phyloP scores from a whole-genome alignment of 257 asterid species.

The Rhazya stricta region DNA sequence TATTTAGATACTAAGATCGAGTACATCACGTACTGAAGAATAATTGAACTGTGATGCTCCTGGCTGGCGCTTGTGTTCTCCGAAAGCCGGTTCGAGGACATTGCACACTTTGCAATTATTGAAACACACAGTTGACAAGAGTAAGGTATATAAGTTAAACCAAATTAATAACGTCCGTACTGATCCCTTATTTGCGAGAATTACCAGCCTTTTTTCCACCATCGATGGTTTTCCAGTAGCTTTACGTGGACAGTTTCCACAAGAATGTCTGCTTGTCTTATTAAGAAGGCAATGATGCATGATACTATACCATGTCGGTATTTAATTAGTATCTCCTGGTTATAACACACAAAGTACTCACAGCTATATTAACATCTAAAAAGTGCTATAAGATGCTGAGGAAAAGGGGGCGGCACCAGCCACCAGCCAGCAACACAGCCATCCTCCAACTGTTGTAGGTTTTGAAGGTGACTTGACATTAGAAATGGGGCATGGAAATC shows the following conservation, averaged over 20 bases:
- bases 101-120: too few species aligned
- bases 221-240: neutral
- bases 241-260: neutral
- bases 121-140: neutral
- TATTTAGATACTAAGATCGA: neutral
- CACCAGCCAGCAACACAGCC: conserved; percentile 5
- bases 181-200: neutral
- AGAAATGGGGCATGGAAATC: conserved; percentile 30
- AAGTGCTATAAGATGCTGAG: too few species aligned
- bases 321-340: conserved; percentile 7
- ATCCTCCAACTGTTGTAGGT: neutral
- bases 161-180: neutral
- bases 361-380: neutral
- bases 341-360: neutral
- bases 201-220: neutral
- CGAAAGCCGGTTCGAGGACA: too few species aligned
- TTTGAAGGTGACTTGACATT: conserved; percentile 13
- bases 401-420: conserved; percentile 14
- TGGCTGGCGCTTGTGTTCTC: too few species aligned
- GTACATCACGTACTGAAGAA: neutral
- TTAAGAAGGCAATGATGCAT: neutral
- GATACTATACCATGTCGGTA: conserved; percentile 1
- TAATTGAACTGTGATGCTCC: too few species aligned
- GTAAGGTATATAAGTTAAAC: neutral
- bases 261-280: neutral